These are phyloP conservation scores for Lanmaoa rubissima DNA, from an alignment of 768 basidiomycete genomes.

Conservation along the genomic window DNA sequence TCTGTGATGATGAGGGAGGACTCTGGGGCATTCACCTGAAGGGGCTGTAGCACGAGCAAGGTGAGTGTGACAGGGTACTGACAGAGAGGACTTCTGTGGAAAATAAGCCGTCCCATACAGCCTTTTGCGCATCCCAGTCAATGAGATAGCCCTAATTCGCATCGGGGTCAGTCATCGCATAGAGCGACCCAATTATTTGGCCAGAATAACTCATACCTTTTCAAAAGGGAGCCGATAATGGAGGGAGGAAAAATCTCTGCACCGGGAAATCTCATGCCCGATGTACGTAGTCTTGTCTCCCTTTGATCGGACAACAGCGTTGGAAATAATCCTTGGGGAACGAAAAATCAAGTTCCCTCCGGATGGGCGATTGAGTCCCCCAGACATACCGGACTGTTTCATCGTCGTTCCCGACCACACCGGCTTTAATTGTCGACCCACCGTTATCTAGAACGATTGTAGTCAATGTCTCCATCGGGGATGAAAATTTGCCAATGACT, in stretches of 20 bases:
- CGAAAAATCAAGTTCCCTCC: background rate
- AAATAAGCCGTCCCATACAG: slow-evolving; percentile 90
- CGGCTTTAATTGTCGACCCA: slow-evolving; percentile 77
- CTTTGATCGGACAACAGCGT: slow-evolving; percentile 83
- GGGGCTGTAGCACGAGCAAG: slow-evolving; percentile 11
- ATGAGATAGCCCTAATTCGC: slow-evolving; percentile 77
- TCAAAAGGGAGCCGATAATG: slow-evolving; percentile 86
- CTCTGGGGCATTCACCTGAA: slow-evolving; percentile 68
- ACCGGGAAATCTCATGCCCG: slow-evolving; percentile 78
- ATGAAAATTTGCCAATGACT: background rate
- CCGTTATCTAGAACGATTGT: slow-evolving; percentile 87
- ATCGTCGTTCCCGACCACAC: slow-evolving; percentile 40
- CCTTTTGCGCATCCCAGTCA: slow-evolving; percentile 95
- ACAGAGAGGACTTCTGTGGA: slow-evolving; percentile 69
- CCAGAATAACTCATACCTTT: slow-evolving; percentile 48
- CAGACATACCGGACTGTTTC: slow-evolving; percentile 28
- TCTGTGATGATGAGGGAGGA: slow-evolving; percentile 86
- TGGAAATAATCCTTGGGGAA: slow-evolving; percentile 60
- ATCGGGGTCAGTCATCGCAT: slow-evolving; percentile 13
- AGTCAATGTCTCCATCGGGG: slow-evolving; percentile 17
- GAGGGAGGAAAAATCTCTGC: slow-evolving; percentile 77
- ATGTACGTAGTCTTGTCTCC: slow-evolving; percentile 80
- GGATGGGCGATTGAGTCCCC: background rate
- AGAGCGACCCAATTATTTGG: background rate
- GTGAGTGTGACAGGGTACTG: slow-evolving; percentile 18